These are phyloP conservation scores for Hemisphaericaspora lyxosophila DNA, from an alignment of 1,139 yeast species.

Conservation along the genomic window DNA sequence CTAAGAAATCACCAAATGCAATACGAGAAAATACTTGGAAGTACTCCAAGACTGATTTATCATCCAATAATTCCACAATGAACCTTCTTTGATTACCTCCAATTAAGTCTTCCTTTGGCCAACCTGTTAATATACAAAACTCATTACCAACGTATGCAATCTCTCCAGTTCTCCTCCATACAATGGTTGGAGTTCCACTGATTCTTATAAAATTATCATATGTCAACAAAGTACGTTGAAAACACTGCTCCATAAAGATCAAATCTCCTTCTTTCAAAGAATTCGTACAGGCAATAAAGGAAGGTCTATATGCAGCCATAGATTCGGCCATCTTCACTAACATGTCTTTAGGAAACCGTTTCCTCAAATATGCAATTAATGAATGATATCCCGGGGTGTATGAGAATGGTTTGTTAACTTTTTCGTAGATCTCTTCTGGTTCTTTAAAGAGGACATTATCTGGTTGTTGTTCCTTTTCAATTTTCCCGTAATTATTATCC, in stretches of 20 bases:
- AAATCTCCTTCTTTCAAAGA: slow-evolving; percentile 86
- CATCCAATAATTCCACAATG: slow-evolving; percentile 88
- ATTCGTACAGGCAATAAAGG: slow-evolving; percentile 89
- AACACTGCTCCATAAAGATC: slow-evolving; percentile 94
- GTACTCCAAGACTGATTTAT: slow-evolving; percentile 80
- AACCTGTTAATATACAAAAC: slow-evolving; percentile 85
- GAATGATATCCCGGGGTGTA: slow-evolving; percentile 91
- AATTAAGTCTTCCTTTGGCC: slow-evolving; percentile 72
- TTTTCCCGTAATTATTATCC: slow-evolving; percentile 22
- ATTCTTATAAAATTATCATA: slow-evolving; percentile 81
- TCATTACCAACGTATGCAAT: slow-evolving; percentile 93
- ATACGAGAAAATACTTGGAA: slow-evolving; percentile 81
- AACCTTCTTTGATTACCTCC: slow-evolving; percentile 51
- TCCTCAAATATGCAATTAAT: slow-evolving; percentile 68
- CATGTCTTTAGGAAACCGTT: slow-evolving; percentile 67
- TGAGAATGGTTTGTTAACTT: slow-evolving; percentile 72
- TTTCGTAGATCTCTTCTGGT: slow-evolving; percentile 79
- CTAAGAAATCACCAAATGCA: slow-evolving; percentile 89
- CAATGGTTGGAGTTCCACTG: slow-evolving; percentile 91
- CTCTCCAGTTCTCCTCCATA: slow-evolving; percentile 95
- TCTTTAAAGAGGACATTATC: slow-evolving; percentile 45
- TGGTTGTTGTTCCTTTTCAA: slow-evolving; percentile 8
- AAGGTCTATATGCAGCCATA: slow-evolving; percentile 87
- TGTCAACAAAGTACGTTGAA: slow-evolving; percentile 85
- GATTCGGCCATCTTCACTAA: slow-evolving; percentile 82